Evolutionary conservation across 305 asterid genomes (phyloP), one percentile per base, ranked within the genome.

Genomic region (Petunia hybrid): DNA sequence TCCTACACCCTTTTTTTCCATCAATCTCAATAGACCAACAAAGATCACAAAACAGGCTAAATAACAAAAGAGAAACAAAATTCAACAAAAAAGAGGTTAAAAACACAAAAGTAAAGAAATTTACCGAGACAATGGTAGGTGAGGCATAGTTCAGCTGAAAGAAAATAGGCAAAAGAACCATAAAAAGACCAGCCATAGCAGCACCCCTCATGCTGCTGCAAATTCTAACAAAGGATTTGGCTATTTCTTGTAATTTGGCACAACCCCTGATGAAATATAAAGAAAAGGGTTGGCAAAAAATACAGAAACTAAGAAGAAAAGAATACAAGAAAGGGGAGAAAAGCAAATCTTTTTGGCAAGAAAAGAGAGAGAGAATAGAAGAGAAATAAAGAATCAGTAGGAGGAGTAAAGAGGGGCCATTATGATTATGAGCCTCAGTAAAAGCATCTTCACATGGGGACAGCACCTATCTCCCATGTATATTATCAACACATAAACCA

Each of bases 111-210:
- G 70, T 80, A 60, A 73, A 70, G 82, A 85, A 88, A 85, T 91
- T 70, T 86, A 96, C 99, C 90, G 94, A 89, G 79, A 87, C 83
- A 81, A 85, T 82, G 83, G 98, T 89, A 63, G 98, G 90, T 7
- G 89, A 89, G 83, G 97, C 99, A 80, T 90, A 91, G 85, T 85
- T 59, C 83, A 35, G 93, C 31, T 22, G 88, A 48, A 88, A 88
- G 39, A 90, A 87, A 55, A 89, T 76, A 73, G 97, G 92, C 80
- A 94, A 82, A 76, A 96, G 91, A 88, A 96, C 83, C 68, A 93
- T 87, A 79, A 92, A 84, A 67, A 91, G 86, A 86, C 80, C 90
- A 86, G 89, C 91, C 97, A 96, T 92, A 74, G 93, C 91, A 87
- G 90, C 94, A 68, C 94, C 89, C 84, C 89, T 91, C 79, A 83